Percentiles rank a stretch among this genome's conserved stretches.
phyloP scores from a whole-genome alignment of 768 basidiomycete species.

The Coprinopsis cinerea region DNA sequence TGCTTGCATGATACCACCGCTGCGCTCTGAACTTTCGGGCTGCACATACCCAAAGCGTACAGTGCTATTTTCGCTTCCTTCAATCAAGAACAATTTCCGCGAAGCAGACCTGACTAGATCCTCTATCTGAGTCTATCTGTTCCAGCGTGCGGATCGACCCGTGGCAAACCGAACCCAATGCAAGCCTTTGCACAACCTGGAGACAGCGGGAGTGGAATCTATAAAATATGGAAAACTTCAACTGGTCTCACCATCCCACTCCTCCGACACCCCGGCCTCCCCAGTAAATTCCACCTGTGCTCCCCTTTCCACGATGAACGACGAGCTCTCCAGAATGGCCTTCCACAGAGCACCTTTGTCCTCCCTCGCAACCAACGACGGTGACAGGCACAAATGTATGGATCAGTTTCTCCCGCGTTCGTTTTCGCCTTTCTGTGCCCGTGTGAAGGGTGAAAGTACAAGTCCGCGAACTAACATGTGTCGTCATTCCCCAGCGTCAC shows the following conservation, averaged over 20 bases:
- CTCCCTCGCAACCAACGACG: slow-evolving; percentile 9
- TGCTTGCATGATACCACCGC: slow-evolving; percentile 8
- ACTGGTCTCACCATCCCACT: slow-evolving; percentile 6
- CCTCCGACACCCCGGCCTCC: slow-evolving; percentile 7
- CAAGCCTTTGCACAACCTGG: slow-evolving; percentile 3
- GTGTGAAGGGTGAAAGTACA: slow-evolving; percentile 9
- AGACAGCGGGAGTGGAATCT: slow-evolving; percentile 7
- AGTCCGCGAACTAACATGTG: neutral
- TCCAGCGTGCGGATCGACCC: slow-evolving; percentile 23
- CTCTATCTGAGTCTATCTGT: slow-evolving; percentile 25
- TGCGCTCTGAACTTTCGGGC: slow-evolving; percentile 7
- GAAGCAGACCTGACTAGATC: slow-evolving; percentile 16
- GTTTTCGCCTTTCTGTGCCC: slow-evolving; percentile 23
- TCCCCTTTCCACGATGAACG: slow-evolving; percentile 8
- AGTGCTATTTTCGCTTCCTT: slow-evolving; percentile 10
- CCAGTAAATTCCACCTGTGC: neutral
- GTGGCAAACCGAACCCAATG: slow-evolving; percentile 13
- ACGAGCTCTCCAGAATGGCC: slow-evolving; percentile 5
- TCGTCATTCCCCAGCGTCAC: slow-evolving; percentile 3
- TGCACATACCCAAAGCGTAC: slow-evolving; percentile 6
- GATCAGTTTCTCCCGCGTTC: slow-evolving; percentile 39
- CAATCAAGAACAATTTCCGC: slow-evolving; percentile 21
- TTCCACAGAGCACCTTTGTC: slow-evolving; percentile 8
- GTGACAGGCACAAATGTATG: slow-evolving; percentile 25
- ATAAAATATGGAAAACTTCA: slow-evolving; percentile 12